phyloP scores from a whole-genome alignment of 768 basidiomycete species.

The Tephrocybe sp. region DNA sequence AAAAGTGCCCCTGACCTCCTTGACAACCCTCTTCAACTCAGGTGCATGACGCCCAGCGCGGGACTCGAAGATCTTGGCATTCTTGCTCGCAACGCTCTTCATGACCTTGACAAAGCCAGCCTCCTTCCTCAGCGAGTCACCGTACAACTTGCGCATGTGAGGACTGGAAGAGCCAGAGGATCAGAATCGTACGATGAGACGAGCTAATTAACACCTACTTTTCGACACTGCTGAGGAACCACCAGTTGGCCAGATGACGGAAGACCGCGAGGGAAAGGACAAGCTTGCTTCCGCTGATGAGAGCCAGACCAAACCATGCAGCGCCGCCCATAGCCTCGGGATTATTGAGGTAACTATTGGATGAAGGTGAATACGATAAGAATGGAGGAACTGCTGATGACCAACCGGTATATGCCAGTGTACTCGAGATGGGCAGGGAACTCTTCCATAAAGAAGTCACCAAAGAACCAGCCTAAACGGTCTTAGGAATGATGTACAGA shows the following conservation, averaged over 20 bases:
- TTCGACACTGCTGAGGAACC: constrained; percentile 93
- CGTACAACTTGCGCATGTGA: constrained; percentile 98
- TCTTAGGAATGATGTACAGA: not conserved
- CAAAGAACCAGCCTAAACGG: constrained; percentile 91
- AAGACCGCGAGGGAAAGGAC: constrained; percentile 83
- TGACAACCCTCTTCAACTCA: constrained; percentile 74
- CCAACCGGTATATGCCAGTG: constrained; percentile 93
- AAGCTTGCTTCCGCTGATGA: constrained; percentile 92
- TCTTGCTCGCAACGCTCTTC: constrained; percentile 86
- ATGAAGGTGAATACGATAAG: not conserved
- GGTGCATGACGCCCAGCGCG: constrained; percentile 81
- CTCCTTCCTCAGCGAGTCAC: constrained; percentile 89
- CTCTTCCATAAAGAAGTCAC: constrained; percentile 95
- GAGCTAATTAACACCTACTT: constrained; percentile 57
- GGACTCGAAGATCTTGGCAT: constrained; percentile 72
- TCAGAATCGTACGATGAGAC: constrained; percentile 1
- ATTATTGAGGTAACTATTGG: constrained; percentile 83
- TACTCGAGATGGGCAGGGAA: constrained; percentile 90
- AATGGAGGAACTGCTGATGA: constrained; percentile 3
- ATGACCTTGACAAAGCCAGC: constrained; percentile 99
- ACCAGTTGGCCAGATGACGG: constrained; percentile 88
- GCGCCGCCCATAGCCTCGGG: constrained; percentile 96
- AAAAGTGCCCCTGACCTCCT: constrained; percentile 91
- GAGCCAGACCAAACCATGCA: constrained; percentile 89
- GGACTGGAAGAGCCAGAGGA: constrained; percentile 61